A percentile compares a stretch with the other conserved stretches of the same genome.
phyloP scores from a whole-genome alignment of 345 rosid species.

The Aethionema arabicum region DNA sequence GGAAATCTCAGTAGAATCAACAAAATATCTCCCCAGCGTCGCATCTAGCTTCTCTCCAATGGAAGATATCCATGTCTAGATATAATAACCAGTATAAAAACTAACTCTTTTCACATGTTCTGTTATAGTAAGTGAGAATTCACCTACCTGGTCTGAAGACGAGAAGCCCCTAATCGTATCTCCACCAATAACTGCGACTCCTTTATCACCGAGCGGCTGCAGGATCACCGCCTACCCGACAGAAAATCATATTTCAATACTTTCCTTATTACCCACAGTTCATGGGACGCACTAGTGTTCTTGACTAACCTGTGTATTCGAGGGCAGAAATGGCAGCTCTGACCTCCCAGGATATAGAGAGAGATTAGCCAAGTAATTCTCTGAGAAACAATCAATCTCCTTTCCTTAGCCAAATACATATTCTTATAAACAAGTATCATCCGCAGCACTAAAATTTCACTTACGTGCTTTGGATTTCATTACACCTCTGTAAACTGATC shows the following conservation, averaged over 20 bases:
- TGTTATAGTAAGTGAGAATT: background rate
- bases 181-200: conserved; percentile 76
- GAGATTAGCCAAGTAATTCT: conserved; percentile 86
- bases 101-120: conserved; percentile 1
- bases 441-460: conserved; percentile 17
- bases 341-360: conserved; percentile 90
- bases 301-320: conserved; percentile 67
- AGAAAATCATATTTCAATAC: conserved; percentile 11
- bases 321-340: conserved; percentile 82
- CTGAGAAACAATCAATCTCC: conserved; percentile 36
- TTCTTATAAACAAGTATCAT: background rate
- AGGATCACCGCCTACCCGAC: conserved; percentile 74
- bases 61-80: conserved; percentile 81
- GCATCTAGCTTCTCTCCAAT: conserved; percentile 85
- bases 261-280: background rate
- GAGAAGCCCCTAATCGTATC: conserved; percentile 91
- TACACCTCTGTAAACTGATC: conserved; percentile 65
- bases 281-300: background rate
- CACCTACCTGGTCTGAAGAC: conserved; percentile 74
- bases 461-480: conserved; percentile 76
- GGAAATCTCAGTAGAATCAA: conserved; percentile 9
- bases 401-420: conserved; percentile 2
- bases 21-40: conserved; percentile 49
- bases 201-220: conserved; percentile 88
- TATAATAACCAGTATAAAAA: conserved; percentile 3